These are phyloP conservation scores for Mycosphaerelloides madeirae DNA, from an alignment of 2,329 filamentous ascomycete species.

Conservation along the genomic window DNA sequence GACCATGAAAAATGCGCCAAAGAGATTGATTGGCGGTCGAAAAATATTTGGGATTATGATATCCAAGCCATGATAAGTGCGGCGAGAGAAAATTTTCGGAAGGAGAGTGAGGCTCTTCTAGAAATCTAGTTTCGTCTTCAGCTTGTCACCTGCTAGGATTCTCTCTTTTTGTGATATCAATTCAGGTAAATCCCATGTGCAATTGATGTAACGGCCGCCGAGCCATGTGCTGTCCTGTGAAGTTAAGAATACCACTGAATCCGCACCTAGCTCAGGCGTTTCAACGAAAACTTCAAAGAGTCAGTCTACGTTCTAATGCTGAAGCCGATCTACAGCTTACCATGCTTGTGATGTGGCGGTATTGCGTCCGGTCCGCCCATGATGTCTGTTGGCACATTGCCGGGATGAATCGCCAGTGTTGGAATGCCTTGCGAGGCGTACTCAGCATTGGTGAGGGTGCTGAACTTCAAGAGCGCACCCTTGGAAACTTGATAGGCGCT, in stretches of 20 bases:
- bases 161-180: conserved; percentile 31
- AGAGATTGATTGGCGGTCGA: too few relatives aligned
- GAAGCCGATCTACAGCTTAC: too few relatives aligned
- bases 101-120: too few relatives aligned
- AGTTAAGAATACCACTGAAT: conserved; percentile 32
- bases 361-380: too few relatives aligned
- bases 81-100: too few relatives aligned
- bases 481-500: conserved; percentile 48
- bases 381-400: conserved; percentile 44
- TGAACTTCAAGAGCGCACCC: conserved; percentile 43
- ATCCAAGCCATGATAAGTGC: too few relatives aligned
- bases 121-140: conserved; percentile 33
- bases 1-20: too few relatives aligned
- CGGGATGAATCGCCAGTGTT: conserved; percentile 44
- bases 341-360: too few relatives aligned
- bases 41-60: too few relatives aligned
- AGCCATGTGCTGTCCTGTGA: conserved; percentile 37
- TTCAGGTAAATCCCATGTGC: conserved; percentile 39
- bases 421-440: conserved; percentile 42
- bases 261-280: conserved; percentile 29
- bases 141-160: conserved; percentile 33
- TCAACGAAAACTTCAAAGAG: conserved; percentile 30
- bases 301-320: too few relatives aligned
- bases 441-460: conserved; percentile 43
- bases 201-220: conserved; percentile 34